Base-by-base conservation (phyloP, 805 yeast genomes). In the Kockiozyma suomiensis region DNA sequence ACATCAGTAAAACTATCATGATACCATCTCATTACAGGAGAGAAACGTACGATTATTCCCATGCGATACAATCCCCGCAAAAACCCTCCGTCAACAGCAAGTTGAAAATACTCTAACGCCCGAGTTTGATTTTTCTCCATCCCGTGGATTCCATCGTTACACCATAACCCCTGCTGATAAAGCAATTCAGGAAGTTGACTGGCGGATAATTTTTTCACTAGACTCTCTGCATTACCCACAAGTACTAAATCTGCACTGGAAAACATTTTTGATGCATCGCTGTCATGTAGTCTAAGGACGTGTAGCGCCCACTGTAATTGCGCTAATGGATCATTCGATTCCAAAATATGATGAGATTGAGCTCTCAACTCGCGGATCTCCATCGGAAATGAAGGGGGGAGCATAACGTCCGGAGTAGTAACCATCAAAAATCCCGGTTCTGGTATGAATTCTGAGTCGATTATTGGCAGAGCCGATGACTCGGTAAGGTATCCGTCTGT, bases 21-120 rank as follows among this genome's bases (percentile, higher is more conserved):
- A 28, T 5, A 3, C 10, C 56, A 45, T 15, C 6, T 7, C 32
- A 42, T 19, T 13, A 32, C 21, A 15, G 23, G 43, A 47, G 30
- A 19, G 10, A 4, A 19, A 17, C 50, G 8, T 32, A 48, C 59
- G 15, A 69, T 66, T 10, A 69, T 62, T 2, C 75, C 79, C 28
- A 76, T 61, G 3, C 77, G 67, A 58, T 74, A 77, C 64, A 71
- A 70, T 0, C 77, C 75, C 15, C 79, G 68, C 35, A 69, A 55
- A 46, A 66, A 68, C 32, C 74, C 74, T 32, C 56, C 58, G 32
- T 70, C 66, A 15, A 74, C 72, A 1, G 79, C 73, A n/a, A 48
- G 57, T 19, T 70, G 60, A 55, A 68, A 73, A 50, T 62, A 59
- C 3, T 69, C 70, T 25, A 62, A 56, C 2, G 76, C 73, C 42